These are phyloP conservation scores for Leccinellum rugosiceps DNA, from an alignment of 768 basidiomycete genomes.

Conservation along the genomic window DNA sequence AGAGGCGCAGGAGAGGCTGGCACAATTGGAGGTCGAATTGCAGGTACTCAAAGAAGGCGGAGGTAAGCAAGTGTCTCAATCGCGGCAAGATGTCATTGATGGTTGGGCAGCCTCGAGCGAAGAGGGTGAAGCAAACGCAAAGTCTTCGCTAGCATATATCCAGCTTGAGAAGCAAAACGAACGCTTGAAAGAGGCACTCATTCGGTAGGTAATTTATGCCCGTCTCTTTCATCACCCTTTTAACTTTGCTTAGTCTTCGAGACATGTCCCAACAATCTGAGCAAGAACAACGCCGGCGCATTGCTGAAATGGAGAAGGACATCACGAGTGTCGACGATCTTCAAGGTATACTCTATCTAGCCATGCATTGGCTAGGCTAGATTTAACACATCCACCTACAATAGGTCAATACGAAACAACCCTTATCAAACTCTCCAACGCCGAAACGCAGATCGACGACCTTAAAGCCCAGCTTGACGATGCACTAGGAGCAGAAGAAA, in stretches of 20 bases:
- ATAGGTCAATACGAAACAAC: constrained; percentile 78
- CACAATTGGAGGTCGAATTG: constrained; percentile 80
- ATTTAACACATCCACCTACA: constrained; percentile 5
- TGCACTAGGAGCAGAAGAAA: constrained; percentile 92
- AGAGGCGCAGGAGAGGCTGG: constrained; percentile 72
- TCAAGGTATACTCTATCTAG: constrained; percentile 51
- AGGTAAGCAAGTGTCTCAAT: constrained; percentile 16
- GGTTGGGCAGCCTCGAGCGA: constrained; percentile 21
- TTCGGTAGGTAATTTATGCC: constrained; percentile 49
- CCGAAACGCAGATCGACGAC: constrained; percentile 90
- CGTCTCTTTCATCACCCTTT: not conserved
- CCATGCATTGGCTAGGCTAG: not conserved
- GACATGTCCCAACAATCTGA: constrained; percentile 89
- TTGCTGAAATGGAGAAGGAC: constrained; percentile 89
- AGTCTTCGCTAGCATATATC: constrained; percentile 63
- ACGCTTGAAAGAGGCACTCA: constrained; percentile 88
- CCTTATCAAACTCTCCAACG: constrained; percentile 78
- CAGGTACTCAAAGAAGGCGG: constrained; percentile 67
- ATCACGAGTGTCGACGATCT: constrained; percentile 74
- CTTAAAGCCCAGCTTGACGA: constrained; percentile 94
- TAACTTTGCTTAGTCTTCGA: constrained; percentile 54
- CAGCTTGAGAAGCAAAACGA: constrained; percentile 98
- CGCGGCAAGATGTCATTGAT: constrained; percentile 4
- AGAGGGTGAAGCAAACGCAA: constrained; percentile 36
- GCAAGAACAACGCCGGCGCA: constrained; percentile 73